Conservation (phyloP, 768 basidiomycete genomes). For the Megacollybia marginata region DNA sequence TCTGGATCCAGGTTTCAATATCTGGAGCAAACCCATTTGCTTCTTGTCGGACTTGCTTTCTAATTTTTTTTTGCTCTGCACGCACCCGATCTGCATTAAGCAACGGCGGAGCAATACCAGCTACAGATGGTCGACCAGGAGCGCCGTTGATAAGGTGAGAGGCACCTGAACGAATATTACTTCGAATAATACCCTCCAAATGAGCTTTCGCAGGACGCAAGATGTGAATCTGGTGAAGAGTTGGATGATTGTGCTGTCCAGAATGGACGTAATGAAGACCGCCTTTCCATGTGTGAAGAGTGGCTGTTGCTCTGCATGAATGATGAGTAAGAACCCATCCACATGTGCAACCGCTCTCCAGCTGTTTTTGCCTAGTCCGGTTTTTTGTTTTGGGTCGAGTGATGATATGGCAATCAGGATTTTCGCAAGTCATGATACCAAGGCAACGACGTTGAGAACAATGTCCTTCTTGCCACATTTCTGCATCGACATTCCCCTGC, state of each 20-base stretch:
- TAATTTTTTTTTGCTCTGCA: not conserved
- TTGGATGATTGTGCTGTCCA: conserved; percentile 1
- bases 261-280: conserved; percentile 1
- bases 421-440: too few relatives aligned
- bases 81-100: not conserved
- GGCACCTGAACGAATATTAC: not conserved
- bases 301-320: too few relatives aligned
- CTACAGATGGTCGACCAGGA: not conserved
- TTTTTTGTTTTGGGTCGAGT: too few relatives aligned
- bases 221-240: not conserved
- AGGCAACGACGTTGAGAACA: too few relatives aligned
- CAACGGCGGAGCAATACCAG: not conserved
- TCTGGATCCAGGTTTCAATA: not conserved
- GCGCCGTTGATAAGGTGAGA: not conserved
- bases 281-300: not conserved
- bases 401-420: too few relatives aligned
- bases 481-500: too few relatives aligned
- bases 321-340: too few relatives aligned
- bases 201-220: not conserved
- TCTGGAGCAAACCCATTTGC: not conserved
- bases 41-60: not conserved
- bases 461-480: too few relatives aligned
- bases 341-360: too few relatives aligned
- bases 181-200: not conserved
- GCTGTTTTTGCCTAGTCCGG: too few relatives aligned